phyloP scores from a whole-genome alignment of 169 alveolate species.

The Plasmodium adleri region DNA sequence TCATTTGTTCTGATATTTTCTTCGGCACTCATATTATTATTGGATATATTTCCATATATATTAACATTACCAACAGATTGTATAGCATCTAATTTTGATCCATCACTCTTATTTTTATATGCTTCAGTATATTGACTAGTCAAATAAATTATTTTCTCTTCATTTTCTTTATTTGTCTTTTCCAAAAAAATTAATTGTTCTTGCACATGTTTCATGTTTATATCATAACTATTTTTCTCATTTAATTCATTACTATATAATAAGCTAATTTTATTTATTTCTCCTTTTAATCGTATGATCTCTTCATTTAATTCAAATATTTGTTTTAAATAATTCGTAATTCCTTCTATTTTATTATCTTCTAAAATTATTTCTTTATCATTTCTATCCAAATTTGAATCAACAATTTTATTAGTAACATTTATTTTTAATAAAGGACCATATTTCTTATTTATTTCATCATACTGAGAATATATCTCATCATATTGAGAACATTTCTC shows the following conservation, averaged over 20 bases:
- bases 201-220: constrained; percentile 4
- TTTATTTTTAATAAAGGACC: not conserved
- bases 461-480: not conserved
- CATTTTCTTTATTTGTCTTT: constrained; percentile 17
- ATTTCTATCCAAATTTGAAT: too few species aligned
- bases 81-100: not conserved
- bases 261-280: constrained; percentile 39
- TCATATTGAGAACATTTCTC: too few species aligned
- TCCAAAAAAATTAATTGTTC: constrained; percentile 19
- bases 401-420: too few species aligned
- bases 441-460: constrained; percentile 1
- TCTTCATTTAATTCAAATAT: constrained; percentile 1
- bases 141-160: constrained; percentile 9
- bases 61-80: not conserved
- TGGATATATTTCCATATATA: not conserved
- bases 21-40: not conserved
- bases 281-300: constrained; percentile 35
- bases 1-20: not conserved
- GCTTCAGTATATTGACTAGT: constrained; percentile 1
- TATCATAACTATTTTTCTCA: constrained; percentile 50
- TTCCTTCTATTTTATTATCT: not conserved
- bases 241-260: constrained; percentile 55
- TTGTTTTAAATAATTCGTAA: not conserved
- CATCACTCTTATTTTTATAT: constrained; percentile 12
- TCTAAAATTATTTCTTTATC: too few species aligned